phyloP scores from a whole-genome alignment of 345 rosid genomes.

The Fremontodendron californicum region DNA sequence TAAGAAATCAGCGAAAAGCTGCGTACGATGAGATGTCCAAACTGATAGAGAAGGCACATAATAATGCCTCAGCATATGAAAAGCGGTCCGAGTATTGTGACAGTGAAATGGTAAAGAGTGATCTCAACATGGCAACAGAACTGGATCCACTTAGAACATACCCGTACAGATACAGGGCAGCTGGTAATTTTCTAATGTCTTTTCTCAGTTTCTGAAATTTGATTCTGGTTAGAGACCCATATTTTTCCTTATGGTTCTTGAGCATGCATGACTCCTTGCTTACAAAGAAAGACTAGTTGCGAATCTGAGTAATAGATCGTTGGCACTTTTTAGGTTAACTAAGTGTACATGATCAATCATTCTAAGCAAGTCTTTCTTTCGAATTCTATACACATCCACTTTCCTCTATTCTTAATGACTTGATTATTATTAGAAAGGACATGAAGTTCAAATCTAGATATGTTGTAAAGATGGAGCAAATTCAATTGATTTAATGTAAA shows the following conservation, averaged over 20 bases:
- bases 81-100: slow-evolving; percentile 90
- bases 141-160: slow-evolving; percentile 90
- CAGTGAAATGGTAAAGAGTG: slow-evolving; percentile 63
- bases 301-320: not conserved
- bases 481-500: not conserved
- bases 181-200: slow-evolving; percentile 47
- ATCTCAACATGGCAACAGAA: slow-evolving; percentile 74
- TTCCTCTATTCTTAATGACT: not conserved
- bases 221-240: not conserved
- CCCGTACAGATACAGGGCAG: slow-evolving; percentile 91
- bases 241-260: not conserved
- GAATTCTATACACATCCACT: not conserved
- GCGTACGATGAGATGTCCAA: slow-evolving; percentile 87
- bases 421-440: not conserved
- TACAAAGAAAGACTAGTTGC: not conserved
- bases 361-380: not conserved
- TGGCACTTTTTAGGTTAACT: not conserved
- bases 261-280: not conserved
- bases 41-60: slow-evolving; percentile 69
- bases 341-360: not conserved
- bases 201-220: not conserved
- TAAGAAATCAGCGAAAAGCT: slow-evolving; percentile 61
- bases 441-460: not conserved
- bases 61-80: slow-evolving; percentile 78
- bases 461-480: not conserved